These are phyloP conservation scores for Exserohilum rostratum DNA, from an alignment of 2,329 filamentous ascomycete species.

Conservation along the genomic window DNA sequence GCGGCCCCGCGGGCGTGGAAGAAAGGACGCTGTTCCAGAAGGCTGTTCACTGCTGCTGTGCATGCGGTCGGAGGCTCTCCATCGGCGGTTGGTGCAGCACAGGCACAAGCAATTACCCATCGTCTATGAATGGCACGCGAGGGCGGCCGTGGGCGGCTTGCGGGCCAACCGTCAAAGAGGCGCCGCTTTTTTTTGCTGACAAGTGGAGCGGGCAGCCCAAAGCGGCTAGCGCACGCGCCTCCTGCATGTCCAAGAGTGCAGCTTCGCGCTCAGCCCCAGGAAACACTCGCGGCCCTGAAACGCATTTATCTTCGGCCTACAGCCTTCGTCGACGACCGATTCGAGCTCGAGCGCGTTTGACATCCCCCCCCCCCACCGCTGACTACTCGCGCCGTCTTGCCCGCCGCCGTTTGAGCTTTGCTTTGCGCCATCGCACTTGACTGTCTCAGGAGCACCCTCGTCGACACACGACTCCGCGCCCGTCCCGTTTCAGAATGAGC, in stretches of 20 bases:
- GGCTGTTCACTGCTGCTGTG: too few species aligned
- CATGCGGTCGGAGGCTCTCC: too few species aligned
- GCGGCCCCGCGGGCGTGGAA: too few species aligned
- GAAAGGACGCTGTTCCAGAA: too few species aligned
- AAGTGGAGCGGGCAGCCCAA: constrained; percentile 3
- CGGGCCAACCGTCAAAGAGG: constrained; percentile 11
- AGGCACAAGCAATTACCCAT: constrained; percentile 24
- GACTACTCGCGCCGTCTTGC: background rate
- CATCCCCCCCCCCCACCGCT: constrained; percentile 3
- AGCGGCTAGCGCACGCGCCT: constrained; percentile 17
- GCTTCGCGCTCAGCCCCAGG: constrained; percentile 23
- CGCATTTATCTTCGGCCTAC: constrained; percentile 20
- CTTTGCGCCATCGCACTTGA: constrained; percentile 22
- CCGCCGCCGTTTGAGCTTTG: constrained; percentile 10
- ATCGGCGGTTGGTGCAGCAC: constrained; percentile 4
- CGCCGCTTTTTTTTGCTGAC: constrained; percentile 10
- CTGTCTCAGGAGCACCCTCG: constrained; percentile 45
- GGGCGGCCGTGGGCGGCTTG: constrained; percentile 14
- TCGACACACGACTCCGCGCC: constrained; percentile 38
- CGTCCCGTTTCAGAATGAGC: constrained; percentile 48
- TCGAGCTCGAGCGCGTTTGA: constrained; percentile 11
- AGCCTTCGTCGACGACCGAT: constrained; percentile 16
- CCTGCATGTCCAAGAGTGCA: constrained; percentile 10
- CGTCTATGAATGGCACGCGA: constrained; percentile 5
- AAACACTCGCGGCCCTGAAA: constrained; percentile 14